Evolutionary conservation across 192 early-diverging fungal genomes (phyloP).

Genomic region (Rhizoclosmatium sp.): DNA sequence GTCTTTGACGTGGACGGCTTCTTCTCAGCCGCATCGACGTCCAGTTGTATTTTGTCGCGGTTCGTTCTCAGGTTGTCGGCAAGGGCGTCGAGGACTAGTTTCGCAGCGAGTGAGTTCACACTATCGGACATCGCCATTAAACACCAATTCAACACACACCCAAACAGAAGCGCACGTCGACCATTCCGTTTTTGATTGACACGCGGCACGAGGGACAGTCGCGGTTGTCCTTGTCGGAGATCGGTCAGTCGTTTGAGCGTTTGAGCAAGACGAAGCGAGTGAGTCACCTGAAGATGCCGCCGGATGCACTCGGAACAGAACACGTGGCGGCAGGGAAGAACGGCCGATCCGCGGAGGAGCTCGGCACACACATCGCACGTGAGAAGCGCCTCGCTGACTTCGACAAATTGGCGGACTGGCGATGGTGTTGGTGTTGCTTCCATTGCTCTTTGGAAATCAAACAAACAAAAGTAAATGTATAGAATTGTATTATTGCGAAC

Average conservation of each 20-base stretch:
- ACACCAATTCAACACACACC: neutral
- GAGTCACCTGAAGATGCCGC: slow-evolving; percentile 17
- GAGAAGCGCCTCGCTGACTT: slow-evolving; percentile 16
- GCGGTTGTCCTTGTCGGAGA: neutral
- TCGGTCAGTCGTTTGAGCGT: neutral
- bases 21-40: too few relatives aligned
- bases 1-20: too few relatives aligned
- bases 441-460: too few relatives aligned
- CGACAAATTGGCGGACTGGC: neutral
- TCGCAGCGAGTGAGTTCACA: neutral
- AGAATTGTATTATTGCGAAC: too few relatives aligned
- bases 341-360: slow-evolving; percentile 12
- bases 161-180: slow-evolving; percentile 25
- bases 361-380: slow-evolving; percentile 28
- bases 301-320: slow-evolving; percentile 34
- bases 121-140: neutral
- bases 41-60: too few relatives aligned
- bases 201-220: slow-evolving; percentile 25
- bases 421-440: too few relatives aligned
- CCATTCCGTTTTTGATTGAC: slow-evolving; percentile 9
- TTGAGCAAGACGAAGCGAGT: neutral
- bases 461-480: too few relatives aligned
- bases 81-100: slow-evolving; percentile 20
- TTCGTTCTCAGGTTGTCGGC: slow-evolving; percentile 4
- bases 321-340: slow-evolving; percentile 28